A percentile compares a stretch with the other conserved stretches of the same genome.
Evolutionary conservation across 2,329 filamentous ascomycete species (phyloP).

Genomic region (Penicillium sumatraense): DNA sequence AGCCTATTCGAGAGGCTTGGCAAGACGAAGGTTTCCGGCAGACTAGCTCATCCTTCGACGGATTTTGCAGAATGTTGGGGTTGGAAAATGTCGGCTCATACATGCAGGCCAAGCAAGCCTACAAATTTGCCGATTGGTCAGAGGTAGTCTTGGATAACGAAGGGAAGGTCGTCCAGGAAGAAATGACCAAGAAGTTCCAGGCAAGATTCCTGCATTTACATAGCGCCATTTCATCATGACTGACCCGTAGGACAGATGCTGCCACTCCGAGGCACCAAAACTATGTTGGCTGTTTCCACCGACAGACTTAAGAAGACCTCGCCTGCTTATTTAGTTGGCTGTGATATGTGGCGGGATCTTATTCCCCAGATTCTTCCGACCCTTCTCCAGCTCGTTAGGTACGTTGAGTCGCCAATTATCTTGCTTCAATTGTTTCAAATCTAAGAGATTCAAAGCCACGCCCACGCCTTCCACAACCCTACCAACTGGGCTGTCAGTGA

Average conservation of each 20-base stretch:
- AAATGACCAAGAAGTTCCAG: slow-evolving; percentile 76
- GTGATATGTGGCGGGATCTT: slow-evolving; percentile 80
- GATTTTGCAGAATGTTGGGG: slow-evolving; percentile 79
- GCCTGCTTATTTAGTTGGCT: slow-evolving; percentile 74
- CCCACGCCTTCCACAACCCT: slow-evolving; percentile 88
- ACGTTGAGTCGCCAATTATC: slow-evolving; percentile 5
- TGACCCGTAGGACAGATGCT: slow-evolving; percentile 57
- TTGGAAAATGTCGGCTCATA: slow-evolving; percentile 82
- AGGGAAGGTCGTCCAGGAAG: slow-evolving; percentile 76
- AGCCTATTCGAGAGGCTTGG: slow-evolving; percentile 84
- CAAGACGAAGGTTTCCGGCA: slow-evolving; percentile 69
- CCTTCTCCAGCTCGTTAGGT: slow-evolving; percentile 80
- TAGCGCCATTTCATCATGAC: neutral
- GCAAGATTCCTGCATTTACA: slow-evolving; percentile 44
- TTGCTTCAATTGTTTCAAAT: too few species aligned
- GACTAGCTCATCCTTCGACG: slow-evolving; percentile 73
- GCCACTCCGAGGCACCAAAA: slow-evolving; percentile 85
- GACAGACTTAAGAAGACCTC: slow-evolving; percentile 81
- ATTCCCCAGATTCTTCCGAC: slow-evolving; percentile 84
- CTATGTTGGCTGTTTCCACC: slow-evolving; percentile 87
- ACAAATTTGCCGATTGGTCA: slow-evolving; percentile 82
- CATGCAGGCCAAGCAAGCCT: slow-evolving; percentile 71
- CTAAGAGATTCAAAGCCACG: slow-evolving; percentile 62
- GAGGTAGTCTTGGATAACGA: slow-evolving; percentile 75
- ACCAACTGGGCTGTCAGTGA: slow-evolving; percentile 79